Evolutionary conservation across 2,329 filamentous ascomycete species (phyloP).

Genomic region (Ophiostoma sp.): DNA sequence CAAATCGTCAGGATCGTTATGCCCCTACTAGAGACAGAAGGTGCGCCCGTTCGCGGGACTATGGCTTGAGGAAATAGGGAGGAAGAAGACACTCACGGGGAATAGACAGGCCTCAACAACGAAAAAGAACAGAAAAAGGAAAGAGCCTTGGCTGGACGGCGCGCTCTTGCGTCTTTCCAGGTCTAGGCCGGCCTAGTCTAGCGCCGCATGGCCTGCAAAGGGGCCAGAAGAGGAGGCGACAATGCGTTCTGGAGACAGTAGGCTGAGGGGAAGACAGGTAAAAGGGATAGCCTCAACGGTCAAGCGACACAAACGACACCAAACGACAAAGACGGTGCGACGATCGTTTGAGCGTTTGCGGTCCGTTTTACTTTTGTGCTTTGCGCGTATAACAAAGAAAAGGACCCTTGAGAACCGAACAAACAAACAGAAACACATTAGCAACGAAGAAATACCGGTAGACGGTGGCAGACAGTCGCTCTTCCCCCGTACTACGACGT

Average conservation of each 20-base stretch:
- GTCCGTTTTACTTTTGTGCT: neutral
- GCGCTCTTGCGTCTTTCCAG: slow-evolving; percentile 2
- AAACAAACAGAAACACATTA: neutral
- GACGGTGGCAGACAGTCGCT: neutral
- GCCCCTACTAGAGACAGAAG: slow-evolving; percentile 9
- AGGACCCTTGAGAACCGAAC: neutral
- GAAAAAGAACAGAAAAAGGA: neutral
- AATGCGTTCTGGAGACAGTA: neutral
- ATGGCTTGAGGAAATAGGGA: neutral
- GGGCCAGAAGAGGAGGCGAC: neutral
- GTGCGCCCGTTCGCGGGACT: neutral
- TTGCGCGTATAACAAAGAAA: neutral
- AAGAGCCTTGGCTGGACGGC: slow-evolving; percentile 3
- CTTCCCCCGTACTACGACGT: neutral
- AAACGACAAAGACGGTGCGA: neutral
- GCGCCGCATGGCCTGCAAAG: neutral
- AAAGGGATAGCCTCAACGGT: slow-evolving; percentile 8
- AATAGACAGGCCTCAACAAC: no score
- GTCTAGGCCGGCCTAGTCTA: slow-evolving; percentile 11
- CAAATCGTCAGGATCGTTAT: neutral
- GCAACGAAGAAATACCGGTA: neutral
- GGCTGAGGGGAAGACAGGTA: neutral
- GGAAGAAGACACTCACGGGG: neutral
- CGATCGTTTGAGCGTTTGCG: neutral
- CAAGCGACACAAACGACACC: neutral